These are phyloP conservation scores for Geotrichum siamense DNA, from an alignment of 1,139 yeast genomes.

Conservation along the genomic window DNA sequence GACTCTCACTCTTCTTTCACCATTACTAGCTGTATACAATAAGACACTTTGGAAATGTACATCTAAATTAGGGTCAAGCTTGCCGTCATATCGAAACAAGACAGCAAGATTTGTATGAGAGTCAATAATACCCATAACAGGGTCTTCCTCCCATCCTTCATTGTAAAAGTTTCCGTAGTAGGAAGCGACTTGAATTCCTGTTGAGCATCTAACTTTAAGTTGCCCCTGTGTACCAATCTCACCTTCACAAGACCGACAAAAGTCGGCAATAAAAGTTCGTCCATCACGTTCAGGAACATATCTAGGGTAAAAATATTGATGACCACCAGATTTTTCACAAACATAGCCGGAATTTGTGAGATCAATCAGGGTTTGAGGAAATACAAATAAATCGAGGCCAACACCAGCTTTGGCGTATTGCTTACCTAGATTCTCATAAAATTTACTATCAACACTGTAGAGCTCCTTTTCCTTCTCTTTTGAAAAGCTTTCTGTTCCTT, in stretches of 20 bases:
- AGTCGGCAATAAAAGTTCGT: slow-evolving; percentile 52
- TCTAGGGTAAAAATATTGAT: slow-evolving; percentile 54
- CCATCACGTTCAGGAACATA: slow-evolving; percentile 70
- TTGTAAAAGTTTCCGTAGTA: slow-evolving; percentile 55
- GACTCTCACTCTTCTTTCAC: slow-evolving; percentile 76
- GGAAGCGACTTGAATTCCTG: slow-evolving; percentile 76
- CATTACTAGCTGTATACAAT: slow-evolving; percentile 69
- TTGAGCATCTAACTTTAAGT: slow-evolving; percentile 79
- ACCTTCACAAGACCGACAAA: slow-evolving; percentile 32
- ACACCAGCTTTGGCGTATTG: slow-evolving; percentile 54
- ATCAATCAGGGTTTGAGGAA: slow-evolving; percentile 62
- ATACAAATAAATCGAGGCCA: slow-evolving; percentile 71
- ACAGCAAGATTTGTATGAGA: slow-evolving; percentile 65
- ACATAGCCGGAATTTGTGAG: slow-evolving; percentile 66
- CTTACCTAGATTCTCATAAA: slow-evolving; percentile 54
- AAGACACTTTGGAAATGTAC: slow-evolving; percentile 90
- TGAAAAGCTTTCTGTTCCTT: slow-evolving; percentile 24
- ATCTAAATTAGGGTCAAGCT: slow-evolving; percentile 61
- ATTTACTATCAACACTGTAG: slow-evolving; percentile 54
- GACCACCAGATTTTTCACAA: slow-evolving; percentile 68
- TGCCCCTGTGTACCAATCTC: slow-evolving; percentile 71
- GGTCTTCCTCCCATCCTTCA: slow-evolving; percentile 43
- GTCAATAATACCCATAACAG: slow-evolving; percentile 60
- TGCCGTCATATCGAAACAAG: slow-evolving; percentile 70
- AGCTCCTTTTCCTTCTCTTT: slow-evolving; percentile 50